Conservation (phyloP, 176 grass and related monocot genomes). For the Calamus simplicifolius region DNA sequence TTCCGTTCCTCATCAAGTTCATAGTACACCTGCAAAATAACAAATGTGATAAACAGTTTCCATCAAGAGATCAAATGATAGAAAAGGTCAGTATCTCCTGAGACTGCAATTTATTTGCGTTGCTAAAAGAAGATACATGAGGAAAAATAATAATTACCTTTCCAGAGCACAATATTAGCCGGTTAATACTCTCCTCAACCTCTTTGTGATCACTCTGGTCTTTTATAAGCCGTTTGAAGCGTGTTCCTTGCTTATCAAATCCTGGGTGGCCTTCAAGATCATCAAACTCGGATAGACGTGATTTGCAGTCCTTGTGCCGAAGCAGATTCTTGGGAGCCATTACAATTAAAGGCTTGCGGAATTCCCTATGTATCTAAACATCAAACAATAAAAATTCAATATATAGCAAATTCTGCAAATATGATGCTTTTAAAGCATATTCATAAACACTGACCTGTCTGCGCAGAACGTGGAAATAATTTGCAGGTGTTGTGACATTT, state of each 20-base stretch:
- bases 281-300: slow-evolving; percentile 90
- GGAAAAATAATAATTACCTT: slow-evolving; percentile 39
- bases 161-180: slow-evolving; percentile 87
- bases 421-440: background rate
- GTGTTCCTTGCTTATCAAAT: slow-evolving; percentile 90
- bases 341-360: slow-evolving; percentile 77
- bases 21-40: slow-evolving; percentile 69
- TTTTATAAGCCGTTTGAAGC: slow-evolving; percentile 94
- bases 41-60: background rate
- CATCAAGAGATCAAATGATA: too few species aligned
- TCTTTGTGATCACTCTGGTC: slow-evolving; percentile 70
- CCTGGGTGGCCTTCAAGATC: slow-evolving; percentile 84
- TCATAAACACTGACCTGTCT: slow-evolving; percentile 55
- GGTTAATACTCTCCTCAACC: slow-evolving; percentile 68
- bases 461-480: slow-evolving; percentile 88
- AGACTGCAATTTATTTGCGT: too few species aligned
- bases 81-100: too few species aligned
- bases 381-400: too few species aligned
- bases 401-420: background rate
- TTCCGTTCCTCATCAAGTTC: slow-evolving; percentile 84
- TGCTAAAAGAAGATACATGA: background rate
- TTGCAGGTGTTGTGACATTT: slow-evolving; percentile 95
- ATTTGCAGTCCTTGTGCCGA: slow-evolving; percentile 94
- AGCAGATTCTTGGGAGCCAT: slow-evolving; percentile 84
- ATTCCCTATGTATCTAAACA: slow-evolving; percentile 74